Conservation (phyloP, 345 rosid species). For the Turritis glabra region DNA sequence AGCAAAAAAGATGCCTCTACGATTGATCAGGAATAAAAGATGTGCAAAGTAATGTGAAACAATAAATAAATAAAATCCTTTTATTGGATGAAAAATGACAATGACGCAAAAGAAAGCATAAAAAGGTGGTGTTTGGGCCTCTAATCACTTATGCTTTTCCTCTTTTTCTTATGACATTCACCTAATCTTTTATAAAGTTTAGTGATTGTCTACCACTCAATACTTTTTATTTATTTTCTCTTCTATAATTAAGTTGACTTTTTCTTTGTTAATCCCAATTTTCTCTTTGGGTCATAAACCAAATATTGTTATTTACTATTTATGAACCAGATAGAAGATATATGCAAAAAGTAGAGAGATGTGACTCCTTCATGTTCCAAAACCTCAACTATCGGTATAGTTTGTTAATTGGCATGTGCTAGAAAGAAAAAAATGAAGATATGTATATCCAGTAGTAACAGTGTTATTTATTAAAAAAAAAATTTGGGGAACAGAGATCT, state of each 20-base stretch:
- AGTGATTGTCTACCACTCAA: conserved; percentile 30
- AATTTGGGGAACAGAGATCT: not conserved
- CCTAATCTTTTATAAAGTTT: conserved; percentile 35
- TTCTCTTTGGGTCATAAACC: conserved; percentile 3
- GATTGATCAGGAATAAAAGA: conserved; percentile 19
- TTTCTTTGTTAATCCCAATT: not conserved
- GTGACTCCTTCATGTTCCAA: conserved; percentile 10
- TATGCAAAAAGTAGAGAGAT: not conserved
- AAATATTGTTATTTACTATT: not conserved
- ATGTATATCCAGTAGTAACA: too few species aligned
- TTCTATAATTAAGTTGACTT: conserved; percentile 26
- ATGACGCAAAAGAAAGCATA: conserved; percentile 24
- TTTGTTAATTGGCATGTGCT: not conserved
- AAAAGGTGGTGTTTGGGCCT: conserved; percentile 28
- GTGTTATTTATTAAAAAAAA: too few species aligned
- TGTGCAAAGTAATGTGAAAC: conserved; percentile 20
- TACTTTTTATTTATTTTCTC: not conserved
- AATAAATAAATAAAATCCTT: not conserved
- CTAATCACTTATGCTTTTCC: conserved; percentile 27
- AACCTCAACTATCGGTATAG: not conserved
- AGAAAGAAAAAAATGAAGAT: too few species aligned
- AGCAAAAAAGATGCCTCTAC: not conserved
- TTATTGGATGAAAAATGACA: conserved; percentile 28
- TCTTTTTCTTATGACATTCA: conserved; percentile 32
- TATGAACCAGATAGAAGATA: not conserved